A percentile compares a stretch with the other conserved stretches of the same genome.
These are phyloP conservation scores for Discostella pseudostelligera DNA, from an alignment of 108 stramenopile species.

Conservation along the genomic window DNA sequence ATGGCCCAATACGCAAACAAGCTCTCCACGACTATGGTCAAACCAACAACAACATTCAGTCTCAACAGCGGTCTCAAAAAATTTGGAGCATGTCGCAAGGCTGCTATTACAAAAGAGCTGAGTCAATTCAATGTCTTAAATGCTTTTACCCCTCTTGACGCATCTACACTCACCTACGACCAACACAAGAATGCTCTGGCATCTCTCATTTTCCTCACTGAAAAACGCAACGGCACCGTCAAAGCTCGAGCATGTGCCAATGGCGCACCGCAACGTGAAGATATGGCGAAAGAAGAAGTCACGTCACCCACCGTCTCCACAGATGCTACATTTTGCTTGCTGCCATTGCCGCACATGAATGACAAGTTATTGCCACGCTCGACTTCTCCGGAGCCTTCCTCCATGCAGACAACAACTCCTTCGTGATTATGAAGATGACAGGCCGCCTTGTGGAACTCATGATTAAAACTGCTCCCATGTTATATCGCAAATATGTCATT, in stretches of 20 bases:
- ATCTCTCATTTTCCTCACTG: constrained; percentile 19
- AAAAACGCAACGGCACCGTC: constrained; percentile 17
- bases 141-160: too few relatives aligned
- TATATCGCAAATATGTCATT: background rate
- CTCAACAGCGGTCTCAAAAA: too few relatives aligned
- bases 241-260: constrained; percentile 17
- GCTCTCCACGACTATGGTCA: too few relatives aligned
- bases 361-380: background rate
- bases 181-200: too few relatives aligned
- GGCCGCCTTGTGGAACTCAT: constrained; percentile 1
- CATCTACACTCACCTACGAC: too few relatives aligned
- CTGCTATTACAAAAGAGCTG: too few relatives aligned
- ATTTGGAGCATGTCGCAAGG: too few relatives aligned
- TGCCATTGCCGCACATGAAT: constrained; percentile 1
- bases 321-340: constrained; percentile 18
- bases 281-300: background rate
- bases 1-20: too few relatives aligned
- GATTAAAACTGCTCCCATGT: background rate
- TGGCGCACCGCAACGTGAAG: background rate
- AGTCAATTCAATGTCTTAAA: too few relatives aligned
- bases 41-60: too few relatives aligned
- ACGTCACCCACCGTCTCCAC: constrained; percentile 27
- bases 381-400: constrained; percentile 2
- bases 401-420: background rate
- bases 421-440: background rate